These are phyloP conservation scores for Lachnellula willkommii DNA, from an alignment of 2,329 filamentous ascomycete species.

Conservation along the genomic window DNA sequence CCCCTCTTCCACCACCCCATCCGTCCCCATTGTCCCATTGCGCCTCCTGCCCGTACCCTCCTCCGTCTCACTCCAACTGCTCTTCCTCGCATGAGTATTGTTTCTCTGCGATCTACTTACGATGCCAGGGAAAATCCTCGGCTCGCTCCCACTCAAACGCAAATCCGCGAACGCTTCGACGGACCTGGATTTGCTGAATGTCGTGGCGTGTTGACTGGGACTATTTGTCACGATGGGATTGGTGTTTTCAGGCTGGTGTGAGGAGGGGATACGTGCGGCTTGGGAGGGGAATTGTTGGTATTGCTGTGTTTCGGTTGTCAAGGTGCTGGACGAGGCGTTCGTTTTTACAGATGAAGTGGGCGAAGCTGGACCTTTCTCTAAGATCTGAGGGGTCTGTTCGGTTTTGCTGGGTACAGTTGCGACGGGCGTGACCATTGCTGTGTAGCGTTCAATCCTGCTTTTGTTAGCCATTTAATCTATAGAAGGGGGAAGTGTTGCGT, in stretches of 20 bases:
- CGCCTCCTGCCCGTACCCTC: slow-evolving; percentile 7
- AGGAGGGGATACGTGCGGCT: slow-evolving; percentile 28
- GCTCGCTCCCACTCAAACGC: slow-evolving; percentile 55
- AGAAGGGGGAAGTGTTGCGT: slow-evolving; percentile 33
- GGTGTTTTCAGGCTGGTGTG: slow-evolving; percentile 20
- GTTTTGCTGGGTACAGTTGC: slow-evolving; percentile 25
- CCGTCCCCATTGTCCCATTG: background rate
- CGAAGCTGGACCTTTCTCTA: slow-evolving; percentile 26
- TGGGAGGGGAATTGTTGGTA: slow-evolving; percentile 31
- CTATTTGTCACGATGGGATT: slow-evolving; percentile 10
- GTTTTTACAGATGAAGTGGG: slow-evolving; percentile 32
- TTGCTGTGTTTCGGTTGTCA: slow-evolving; percentile 11
- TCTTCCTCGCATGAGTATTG: slow-evolving; percentile 22
- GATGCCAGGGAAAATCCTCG: slow-evolving; percentile 67
- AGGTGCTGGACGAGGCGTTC: slow-evolving; percentile 27
- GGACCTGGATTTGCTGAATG: slow-evolving; percentile 28
- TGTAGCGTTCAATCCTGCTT: slow-evolving; percentile 32
- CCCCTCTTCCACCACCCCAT: slow-evolving; percentile 6
- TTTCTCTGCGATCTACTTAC: slow-evolving; percentile 39
- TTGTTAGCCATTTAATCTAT: slow-evolving; percentile 1
- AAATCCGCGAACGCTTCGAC: slow-evolving; percentile 38
- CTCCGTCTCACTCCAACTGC: slow-evolving; percentile 26
- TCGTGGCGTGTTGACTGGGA: slow-evolving; percentile 9
- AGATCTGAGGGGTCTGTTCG: slow-evolving; percentile 16
- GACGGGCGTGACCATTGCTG: slow-evolving; percentile 20